phyloP scores from a whole-genome alignment of 768 basidiomycete genomes.

The Suillus fuscotomentosus region DNA sequence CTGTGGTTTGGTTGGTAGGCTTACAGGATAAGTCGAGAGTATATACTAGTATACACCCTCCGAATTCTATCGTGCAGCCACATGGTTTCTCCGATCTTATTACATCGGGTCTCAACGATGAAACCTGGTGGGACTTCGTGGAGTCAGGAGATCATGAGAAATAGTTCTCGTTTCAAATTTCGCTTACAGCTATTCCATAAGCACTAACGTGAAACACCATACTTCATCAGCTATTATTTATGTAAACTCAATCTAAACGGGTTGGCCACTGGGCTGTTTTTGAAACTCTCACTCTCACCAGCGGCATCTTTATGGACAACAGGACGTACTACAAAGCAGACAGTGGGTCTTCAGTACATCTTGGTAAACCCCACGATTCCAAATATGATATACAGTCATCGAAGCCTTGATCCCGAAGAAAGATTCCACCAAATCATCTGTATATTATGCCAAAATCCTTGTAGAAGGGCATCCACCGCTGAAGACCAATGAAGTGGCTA shows the following conservation, averaged over 20 bases:
- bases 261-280: background rate
- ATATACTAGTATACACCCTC: background rate
- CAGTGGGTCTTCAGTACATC: background rate
- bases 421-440: background rate
- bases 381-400: background rate
- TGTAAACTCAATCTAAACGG: background rate
- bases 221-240: background rate
- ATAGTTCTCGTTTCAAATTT: too few species aligned
- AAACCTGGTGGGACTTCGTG: too few species aligned
- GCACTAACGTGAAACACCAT: too few species aligned
- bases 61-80: background rate
- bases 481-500: background rate
- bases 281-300: background rate
- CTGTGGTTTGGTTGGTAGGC: too few species aligned
- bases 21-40: background rate
- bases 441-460: background rate
- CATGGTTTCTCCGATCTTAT: too few species aligned
- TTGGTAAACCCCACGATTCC: background rate
- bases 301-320: background rate
- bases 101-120: too few species aligned
- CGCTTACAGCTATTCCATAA: too few species aligned
- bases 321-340: constrained; percentile 1
- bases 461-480: background rate
- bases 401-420: constrained; percentile 3
- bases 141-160: too few species aligned